A percentile compares a stretch with the other conserved stretches of the same genome.
Evolutionary conservation across 495 filamentous ascomycete genomes (phyloP).

Genomic region (Aspergillus steynii): DNA sequence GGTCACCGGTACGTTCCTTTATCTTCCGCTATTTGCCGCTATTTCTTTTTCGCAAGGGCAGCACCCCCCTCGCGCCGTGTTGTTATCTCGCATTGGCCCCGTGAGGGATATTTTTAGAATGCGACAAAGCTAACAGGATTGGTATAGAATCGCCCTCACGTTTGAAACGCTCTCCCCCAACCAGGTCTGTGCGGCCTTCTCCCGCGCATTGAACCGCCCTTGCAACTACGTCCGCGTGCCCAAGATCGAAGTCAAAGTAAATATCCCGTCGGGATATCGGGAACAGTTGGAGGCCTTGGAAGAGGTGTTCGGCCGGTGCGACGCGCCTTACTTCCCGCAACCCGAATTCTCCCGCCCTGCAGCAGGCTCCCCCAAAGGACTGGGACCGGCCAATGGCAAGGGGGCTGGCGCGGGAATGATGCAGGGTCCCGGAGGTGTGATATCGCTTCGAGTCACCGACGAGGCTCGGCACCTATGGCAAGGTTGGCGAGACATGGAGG

Average conservation of each 20-base stretch:
- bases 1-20: conserved; percentile 64
- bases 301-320: conserved; percentile 58
- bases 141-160: conserved; percentile 76
- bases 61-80: neutral
- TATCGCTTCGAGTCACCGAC: conserved; percentile 59
- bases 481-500: conserved; percentile 86
- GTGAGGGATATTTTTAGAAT: neutral
- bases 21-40: conserved; percentile 11
- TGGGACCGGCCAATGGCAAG: conserved; percentile 62
- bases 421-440: conserved; percentile 56
- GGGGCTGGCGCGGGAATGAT: conserved; percentile 59
- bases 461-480: conserved; percentile 84
- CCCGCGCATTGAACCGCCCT: conserved; percentile 71
- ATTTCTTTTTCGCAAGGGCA: neutral
- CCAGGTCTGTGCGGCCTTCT: conserved; percentile 79
- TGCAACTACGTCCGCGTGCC: conserved; percentile 75
- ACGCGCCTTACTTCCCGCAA: conserved; percentile 66
- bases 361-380: conserved; percentile 47
- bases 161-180: conserved; percentile 85
- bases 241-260: conserved; percentile 76
- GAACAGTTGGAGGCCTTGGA: conserved; percentile 79
- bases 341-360: conserved; percentile 49
- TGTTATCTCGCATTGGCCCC: neutral
- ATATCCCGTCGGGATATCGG: conserved; percentile 84
- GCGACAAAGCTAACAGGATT: conserved; percentile 7